Evolutionary conservation across 1,284 basidiomycete species (phyloP).

Genomic region (Irpex lacteus): DNA sequence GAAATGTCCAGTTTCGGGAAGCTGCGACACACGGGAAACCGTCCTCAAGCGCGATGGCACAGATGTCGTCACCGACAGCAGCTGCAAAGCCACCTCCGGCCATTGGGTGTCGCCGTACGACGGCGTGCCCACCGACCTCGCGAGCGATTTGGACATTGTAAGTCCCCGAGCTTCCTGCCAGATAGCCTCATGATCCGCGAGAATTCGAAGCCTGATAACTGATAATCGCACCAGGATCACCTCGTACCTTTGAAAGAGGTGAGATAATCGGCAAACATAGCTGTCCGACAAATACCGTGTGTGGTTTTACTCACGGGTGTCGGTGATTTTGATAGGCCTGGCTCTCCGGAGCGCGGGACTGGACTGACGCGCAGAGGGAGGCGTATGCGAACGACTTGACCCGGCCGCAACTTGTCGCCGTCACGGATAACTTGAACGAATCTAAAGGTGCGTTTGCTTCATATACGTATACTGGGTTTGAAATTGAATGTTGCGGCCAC

Average conservation of each 20-base stretch:
- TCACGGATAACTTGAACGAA: slow-evolving; percentile 42
- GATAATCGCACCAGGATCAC: slow-evolving; percentile 37
- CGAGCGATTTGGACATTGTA: slow-evolving; percentile 52
- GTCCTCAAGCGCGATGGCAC: slow-evolving; percentile 54
- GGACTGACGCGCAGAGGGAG: slow-evolving; percentile 46
- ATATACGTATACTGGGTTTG: background rate
- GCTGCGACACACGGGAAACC: slow-evolving; percentile 52
- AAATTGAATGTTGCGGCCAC: background rate
- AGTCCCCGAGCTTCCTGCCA: slow-evolving; percentile 15
- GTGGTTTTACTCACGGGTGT: background rate
- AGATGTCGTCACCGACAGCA: slow-evolving; percentile 38
- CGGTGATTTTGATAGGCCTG: slow-evolving; percentile 36
- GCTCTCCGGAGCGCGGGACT: slow-evolving; percentile 49
- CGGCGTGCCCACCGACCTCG: slow-evolving; percentile 37
- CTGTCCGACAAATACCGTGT: background rate
- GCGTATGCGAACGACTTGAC: slow-evolving; percentile 51
- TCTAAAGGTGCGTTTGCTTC: slow-evolving; percentile 31
- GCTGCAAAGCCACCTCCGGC: slow-evolving; percentile 44
- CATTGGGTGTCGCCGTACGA: slow-evolving; percentile 55
- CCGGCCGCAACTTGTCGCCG: slow-evolving; percentile 49
- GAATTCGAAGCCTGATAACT: background rate
- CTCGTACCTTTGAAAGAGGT: slow-evolving; percentile 51
- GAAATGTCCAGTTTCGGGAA: slow-evolving; percentile 40
- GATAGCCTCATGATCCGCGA: background rate
- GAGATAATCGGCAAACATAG: background rate